Base-by-base conservation (phyloP, 2,329 filamentous ascomycete genomes). In the Drechslera avenae region DNA sequence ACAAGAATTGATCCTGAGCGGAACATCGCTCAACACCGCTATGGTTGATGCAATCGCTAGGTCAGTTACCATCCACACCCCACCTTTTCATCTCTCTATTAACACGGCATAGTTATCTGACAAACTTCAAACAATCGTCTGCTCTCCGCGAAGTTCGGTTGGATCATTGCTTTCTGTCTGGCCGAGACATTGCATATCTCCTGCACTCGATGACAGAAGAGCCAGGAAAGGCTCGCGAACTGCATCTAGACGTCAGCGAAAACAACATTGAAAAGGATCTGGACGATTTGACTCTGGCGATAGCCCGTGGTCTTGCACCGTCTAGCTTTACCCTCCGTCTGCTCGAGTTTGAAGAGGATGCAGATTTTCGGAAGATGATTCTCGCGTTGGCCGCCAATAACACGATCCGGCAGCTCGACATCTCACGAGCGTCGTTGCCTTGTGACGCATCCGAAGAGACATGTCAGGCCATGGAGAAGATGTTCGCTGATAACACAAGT, bases 391-490 rank as follows among this genome's bases (percentile, higher is more conserved):
- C 81, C 4, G 75, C 75, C 34, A 90, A 90, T 21, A 84, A 76
- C 14, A 85, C 84, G 0, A 81, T 89, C 40, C 79, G 78, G 40
- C 84, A 82, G 59, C 73, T 90, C 13, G 86, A 90, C 67, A 85
- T 90, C 19, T 89, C 87, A 1, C 86, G 87, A 57, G 84, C 85
- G 1, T 88, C 86, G 0, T 75, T 90, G 17, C 87, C 86, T 12
- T 85, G 85, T 46, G 86, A 89, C 65, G 86, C 86, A 3, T 82
- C 83, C 7, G 81, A 83, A 8, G 85, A 87, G 50, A 89, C 86
- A 0, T 88, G 85, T 62, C 80, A 82, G 52, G 81, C 83, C 12
- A 70, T 90, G 47, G 81, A 85, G 54, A 69, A 78, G 41, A 81
- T 90, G 73, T 86, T 90, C 60, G 82, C 84, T 28, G 81, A 86